These are phyloP conservation scores for Calocera viscosa DNA, from an alignment of 768 basidiomycete species.

Conservation along the genomic window DNA sequence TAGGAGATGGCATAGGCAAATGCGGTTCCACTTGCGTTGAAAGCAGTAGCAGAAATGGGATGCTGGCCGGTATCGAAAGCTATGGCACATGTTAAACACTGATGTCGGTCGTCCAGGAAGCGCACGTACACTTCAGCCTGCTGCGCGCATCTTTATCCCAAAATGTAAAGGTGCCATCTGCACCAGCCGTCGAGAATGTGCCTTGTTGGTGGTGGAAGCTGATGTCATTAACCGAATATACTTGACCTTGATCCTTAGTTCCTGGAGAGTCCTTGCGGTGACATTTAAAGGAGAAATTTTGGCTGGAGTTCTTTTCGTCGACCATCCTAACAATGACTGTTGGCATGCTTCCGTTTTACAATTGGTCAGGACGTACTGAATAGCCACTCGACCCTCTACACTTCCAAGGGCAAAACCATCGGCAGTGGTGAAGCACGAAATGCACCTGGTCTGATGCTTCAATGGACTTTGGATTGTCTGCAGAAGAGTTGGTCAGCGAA, in stretches of 20 bases:
- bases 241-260: conserved; percentile 51
- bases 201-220: conserved; percentile 74
- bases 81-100: conserved; percentile 20
- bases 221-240: conserved; percentile 77
- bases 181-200: conserved; percentile 72
- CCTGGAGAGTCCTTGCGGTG: conserved; percentile 50
- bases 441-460: conserved; percentile 85
- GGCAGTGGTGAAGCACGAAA: conserved; percentile 67
- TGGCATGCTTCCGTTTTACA: not conserved
- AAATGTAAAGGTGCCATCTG: conserved; percentile 80
- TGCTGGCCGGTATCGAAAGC: conserved; percentile 63
- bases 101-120: conserved; percentile 7
- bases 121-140: conserved; percentile 66
- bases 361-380: conserved; percentile 58
- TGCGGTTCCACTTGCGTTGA: conserved; percentile 78
- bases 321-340: conserved; percentile 46
- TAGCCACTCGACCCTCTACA: conserved; percentile 84
- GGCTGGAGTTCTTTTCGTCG: conserved; percentile 68
- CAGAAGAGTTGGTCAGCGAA: conserved; percentile 9
- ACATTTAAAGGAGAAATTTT: conserved; percentile 84
- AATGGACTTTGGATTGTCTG: conserved; percentile 75
- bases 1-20: conserved; percentile 90
- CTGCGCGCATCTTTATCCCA: conserved; percentile 93
- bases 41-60: conserved; percentile 67
- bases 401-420: conserved; percentile 77